phyloP scores from a whole-genome alignment of 2,329 filamentous ascomycete genomes.

The Neoscytalidium dimidiatum region DNA sequence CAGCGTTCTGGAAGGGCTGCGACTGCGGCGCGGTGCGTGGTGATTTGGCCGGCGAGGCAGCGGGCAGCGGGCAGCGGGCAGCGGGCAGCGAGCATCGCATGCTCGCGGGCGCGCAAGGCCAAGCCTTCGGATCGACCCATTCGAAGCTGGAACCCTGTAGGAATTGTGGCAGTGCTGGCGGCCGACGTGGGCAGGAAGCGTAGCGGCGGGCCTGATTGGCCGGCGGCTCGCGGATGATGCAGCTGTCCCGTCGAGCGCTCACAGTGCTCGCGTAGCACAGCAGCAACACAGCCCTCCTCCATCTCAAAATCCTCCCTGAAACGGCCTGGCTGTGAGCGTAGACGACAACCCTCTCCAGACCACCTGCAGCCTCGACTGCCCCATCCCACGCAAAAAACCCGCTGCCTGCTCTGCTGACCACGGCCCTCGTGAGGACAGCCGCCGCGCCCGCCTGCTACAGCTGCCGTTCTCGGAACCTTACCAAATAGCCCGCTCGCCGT shows the following conservation, averaged over 20 bases:
- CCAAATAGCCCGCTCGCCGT: background rate
- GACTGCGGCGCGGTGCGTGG: background rate
- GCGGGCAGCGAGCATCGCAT: too few species aligned
- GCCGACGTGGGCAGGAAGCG: background rate
- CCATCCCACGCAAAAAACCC: background rate
- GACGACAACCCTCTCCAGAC: background rate
- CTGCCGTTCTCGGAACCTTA: background rate
- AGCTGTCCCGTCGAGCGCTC: background rate
- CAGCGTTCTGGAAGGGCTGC: background rate
- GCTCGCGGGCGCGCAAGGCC: background rate
- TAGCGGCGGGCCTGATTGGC: background rate
- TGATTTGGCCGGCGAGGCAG: background rate
- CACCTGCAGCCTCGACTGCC: background rate
- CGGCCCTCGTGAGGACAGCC: background rate
- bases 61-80: too few species aligned
- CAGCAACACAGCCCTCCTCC: slow-evolving; percentile 10
- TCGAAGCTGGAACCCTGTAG: background rate
- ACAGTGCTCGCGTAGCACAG: slow-evolving; percentile 5
- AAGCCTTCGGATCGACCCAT: background rate
- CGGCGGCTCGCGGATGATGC: slow-evolving; percentile 1
- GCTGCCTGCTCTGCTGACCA: background rate
- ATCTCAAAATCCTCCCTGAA: slow-evolving; percentile 7
- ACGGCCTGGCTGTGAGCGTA: background rate
- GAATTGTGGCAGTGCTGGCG: slow-evolving; percentile 11
- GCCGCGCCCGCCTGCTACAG: background rate